Percentiles rank a stretch among this genome's conserved stretches.
These are phyloP conservation scores for Epichloe amarillans DNA, from an alignment of 2,329 filamentous ascomycete genomes.

Conservation along the genomic window DNA sequence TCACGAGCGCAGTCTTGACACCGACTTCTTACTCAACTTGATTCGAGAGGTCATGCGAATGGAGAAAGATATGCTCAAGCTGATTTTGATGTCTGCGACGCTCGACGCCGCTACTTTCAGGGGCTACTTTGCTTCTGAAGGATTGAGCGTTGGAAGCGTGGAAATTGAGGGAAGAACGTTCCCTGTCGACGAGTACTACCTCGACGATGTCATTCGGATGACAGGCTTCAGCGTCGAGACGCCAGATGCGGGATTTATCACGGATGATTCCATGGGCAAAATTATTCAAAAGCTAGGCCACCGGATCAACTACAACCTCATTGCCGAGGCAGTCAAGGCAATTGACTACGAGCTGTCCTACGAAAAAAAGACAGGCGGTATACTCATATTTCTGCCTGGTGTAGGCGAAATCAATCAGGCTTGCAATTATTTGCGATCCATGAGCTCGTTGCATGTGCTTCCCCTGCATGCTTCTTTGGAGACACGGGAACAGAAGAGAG, in stretches of 20 bases:
- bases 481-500: slow-evolving; percentile 73
- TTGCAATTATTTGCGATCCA: slow-evolving; percentile 51
- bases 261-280: slow-evolving; percentile 49
- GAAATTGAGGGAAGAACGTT: slow-evolving; percentile 83
- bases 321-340: slow-evolving; percentile 63
- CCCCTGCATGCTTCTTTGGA: slow-evolving; percentile 87
- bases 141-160: slow-evolving; percentile 59
- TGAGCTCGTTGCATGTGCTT: slow-evolving; percentile 57
- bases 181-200: slow-evolving; percentile 78
- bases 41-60: slow-evolving; percentile 66
- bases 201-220: slow-evolving; percentile 74
- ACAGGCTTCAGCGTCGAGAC: slow-evolving; percentile 55
- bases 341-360: slow-evolving; percentile 65
- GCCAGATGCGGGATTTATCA: slow-evolving; percentile 29
- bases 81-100: slow-evolving; percentile 93
- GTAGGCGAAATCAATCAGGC: slow-evolving; percentile 82
- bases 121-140: slow-evolving; percentile 63
- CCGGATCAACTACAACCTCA: slow-evolving; percentile 82
- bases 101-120: slow-evolving; percentile 79
- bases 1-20: slow-evolving; percentile 88
- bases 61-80: slow-evolving; percentile 67
- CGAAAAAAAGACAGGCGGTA: slow-evolving; percentile 57
- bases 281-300: slow-evolving; percentile 61
- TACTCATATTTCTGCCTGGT: slow-evolving; percentile 91
- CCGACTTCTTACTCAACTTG: slow-evolving; percentile 82